Base-by-base conservation (phyloP, 148 eudicot species). In the Chenopodium quinoa region DNA sequence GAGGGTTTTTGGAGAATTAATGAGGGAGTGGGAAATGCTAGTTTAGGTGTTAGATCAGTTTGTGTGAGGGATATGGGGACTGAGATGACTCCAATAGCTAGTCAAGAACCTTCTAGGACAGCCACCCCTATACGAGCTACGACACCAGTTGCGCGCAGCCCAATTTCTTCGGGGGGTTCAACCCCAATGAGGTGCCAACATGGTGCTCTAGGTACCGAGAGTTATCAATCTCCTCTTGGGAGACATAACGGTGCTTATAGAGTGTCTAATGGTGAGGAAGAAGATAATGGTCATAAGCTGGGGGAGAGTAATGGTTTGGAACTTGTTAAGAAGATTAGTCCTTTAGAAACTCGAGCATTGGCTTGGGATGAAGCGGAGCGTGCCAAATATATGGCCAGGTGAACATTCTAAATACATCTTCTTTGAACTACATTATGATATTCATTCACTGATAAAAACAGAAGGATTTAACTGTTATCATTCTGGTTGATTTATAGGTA, bases 311-410 rank as follows among this genome's bases (percentile, higher is more conserved):
- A 75, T 54, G 63, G 70, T 14, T 47, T 77, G 12, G 91, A 85
- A 46, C 82, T 71, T 20, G 69, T 44, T 48, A 82, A 80, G 77
- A 89, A 88, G 84, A 32, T 75, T 68, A 92, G 80, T 86, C 93
- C 93, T 65, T 79, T 93, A 81, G 97, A 95, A 84, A 87, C 83
- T 17, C 86, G 93, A 58, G 99, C 99, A 50, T 74, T 86, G 87
- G 99, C 99, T 77, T 95, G 99, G 99, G 99, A 95, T 86, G 99
- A 93, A 82, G 99, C 99, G 0, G 97, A 95, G 71, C 93, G 97
- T 20, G 97, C 97, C 78, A 95, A 91, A 44, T 95, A 90, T 77
- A 91, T 83, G 88, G 99, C 99, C 58, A 92, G 99, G 99, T 95
- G 82, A 84, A 7, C 20, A 23, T 46, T 23, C 5, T 40, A 13